These are phyloP conservation scores for Zoysia pacifica DNA, from an alignment of 176 grass and related monocot genomes.

Conservation along the genomic window DNA sequence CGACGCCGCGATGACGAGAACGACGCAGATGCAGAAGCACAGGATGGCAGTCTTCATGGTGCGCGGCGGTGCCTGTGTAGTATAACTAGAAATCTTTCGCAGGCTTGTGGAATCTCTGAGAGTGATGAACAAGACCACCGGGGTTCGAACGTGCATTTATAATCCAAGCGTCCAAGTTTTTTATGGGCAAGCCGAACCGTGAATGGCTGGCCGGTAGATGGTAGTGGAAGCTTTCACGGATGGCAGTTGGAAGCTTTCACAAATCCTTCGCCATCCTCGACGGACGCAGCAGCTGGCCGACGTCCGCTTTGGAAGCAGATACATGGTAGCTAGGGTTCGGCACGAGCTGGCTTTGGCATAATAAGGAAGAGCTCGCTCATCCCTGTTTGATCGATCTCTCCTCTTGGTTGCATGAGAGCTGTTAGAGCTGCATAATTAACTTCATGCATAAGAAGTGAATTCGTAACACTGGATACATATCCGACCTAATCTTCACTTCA, in stretches of 20 bases:
- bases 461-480: not conserved
- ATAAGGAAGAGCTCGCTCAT: not conserved
- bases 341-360: not conserved
- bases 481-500: not conserved
- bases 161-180: not conserved
- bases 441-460: slow-evolving; percentile 5
- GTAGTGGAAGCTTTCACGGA: slow-evolving; percentile 23
- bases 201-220: not conserved
- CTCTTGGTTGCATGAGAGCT: not conserved
- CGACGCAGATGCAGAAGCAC: slow-evolving; percentile 34
- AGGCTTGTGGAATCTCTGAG: slow-evolving; percentile 7
- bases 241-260: too few relatives aligned
- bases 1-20: slow-evolving; percentile 28
- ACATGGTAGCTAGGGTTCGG: not conserved
- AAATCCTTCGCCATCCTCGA: not conserved
- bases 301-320: not conserved
- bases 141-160: slow-evolving; percentile 41
- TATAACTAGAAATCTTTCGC: not conserved
- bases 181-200: not conserved
- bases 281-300: slow-evolving; percentile 7
- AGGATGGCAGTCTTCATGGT: slow-evolving; percentile 34
- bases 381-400: not conserved
- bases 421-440: not conserved
- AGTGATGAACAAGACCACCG: not conserved
- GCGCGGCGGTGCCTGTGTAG: not conserved